Evolutionary conservation across 768 basidiomycete genomes (phyloP), one percentile per base, ranked within the genome.

Genomic region (Mycena albidolilacea): DNA sequence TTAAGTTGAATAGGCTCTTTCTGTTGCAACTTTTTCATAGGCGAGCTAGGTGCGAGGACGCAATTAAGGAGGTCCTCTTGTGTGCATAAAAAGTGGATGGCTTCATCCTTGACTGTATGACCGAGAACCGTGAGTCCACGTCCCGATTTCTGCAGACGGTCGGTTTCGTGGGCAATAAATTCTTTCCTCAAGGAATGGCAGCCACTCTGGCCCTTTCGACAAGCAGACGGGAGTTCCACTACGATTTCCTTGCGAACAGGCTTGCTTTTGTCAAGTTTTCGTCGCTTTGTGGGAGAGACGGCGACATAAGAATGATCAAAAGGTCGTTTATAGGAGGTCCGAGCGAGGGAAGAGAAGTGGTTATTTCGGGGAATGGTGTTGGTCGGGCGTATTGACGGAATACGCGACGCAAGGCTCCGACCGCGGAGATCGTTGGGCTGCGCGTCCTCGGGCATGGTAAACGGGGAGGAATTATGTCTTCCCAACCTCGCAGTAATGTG

Each of bases 361-460:
- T 48, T 55, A 60, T 21, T n/a, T 37, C n/a, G 38, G 3, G 64
- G 50, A 17, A 61, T 39, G 15, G 19, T 17, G 1, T 41, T 39
- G 8, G 65, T 30, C 8, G 66, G 21, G 59, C 67, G 72, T 19
- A 66, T 62, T 5, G 59, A 43, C 5, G 62, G 62, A 41, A 64
- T 15, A 17, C 23, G 8, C 12, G 38, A 17, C 1, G 37, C 38
- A 6, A 14, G 41, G 37, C 17, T 52, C 19, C 68, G 63, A 55
- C 72, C 72, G 37, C 72, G 68, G 9, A 73, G 59, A 43, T 73
- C 72, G 50, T 73, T 73, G 21, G 72, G 72, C 30, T 73, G 72
- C 11, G 59, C 64, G 60, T 73, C 72, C 44, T 73, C 72, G 11
- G 68, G n/a, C 72, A 73, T 73, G 48, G 60, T 30, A 30, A 11